Percentiles rank a stretch among this genome's conserved stretches.
These are phyloP conservation scores for Ophiobolus disseminans DNA, from an alignment of 2,329 filamentous ascomycete genomes.

Conservation along the genomic window DNA sequence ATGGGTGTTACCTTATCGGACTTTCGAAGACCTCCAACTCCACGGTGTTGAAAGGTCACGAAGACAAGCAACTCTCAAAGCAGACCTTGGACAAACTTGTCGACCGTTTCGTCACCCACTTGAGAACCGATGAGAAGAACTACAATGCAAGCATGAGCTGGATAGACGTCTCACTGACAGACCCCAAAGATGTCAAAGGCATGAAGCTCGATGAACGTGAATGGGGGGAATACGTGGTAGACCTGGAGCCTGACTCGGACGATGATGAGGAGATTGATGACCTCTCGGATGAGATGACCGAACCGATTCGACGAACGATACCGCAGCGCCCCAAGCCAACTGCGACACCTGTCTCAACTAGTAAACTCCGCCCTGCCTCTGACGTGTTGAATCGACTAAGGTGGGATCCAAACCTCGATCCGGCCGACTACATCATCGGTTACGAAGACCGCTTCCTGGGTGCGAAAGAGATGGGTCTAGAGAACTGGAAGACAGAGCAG, in stretches of 20 bases:
- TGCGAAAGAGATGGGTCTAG: slow-evolving; percentile 55
- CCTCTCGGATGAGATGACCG: slow-evolving; percentile 15
- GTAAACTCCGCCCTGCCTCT: slow-evolving; percentile 46
- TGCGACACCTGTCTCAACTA: slow-evolving; percentile 28
- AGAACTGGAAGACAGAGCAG: slow-evolving; percentile 61
- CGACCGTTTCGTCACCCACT: slow-evolving; percentile 44
- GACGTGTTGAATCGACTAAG: slow-evolving; percentile 59
- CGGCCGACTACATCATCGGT: slow-evolving; percentile 58
- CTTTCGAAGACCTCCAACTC: slow-evolving; percentile 44
- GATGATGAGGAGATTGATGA: slow-evolving; percentile 38
- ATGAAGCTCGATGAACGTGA: slow-evolving; percentile 57
- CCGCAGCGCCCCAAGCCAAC: slow-evolving; percentile 24
- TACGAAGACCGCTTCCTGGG: slow-evolving; percentile 63
- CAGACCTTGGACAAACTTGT: slow-evolving; percentile 52
- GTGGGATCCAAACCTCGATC: slow-evolving; percentile 57
- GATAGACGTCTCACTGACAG: slow-evolving; percentile 43
- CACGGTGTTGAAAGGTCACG: slow-evolving; percentile 5
- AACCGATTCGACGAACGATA: slow-evolving; percentile 19
- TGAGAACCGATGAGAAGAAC: slow-evolving; percentile 43
- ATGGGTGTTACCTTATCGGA: slow-evolving; percentile 69
- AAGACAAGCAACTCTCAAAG: slow-evolving; percentile 54
- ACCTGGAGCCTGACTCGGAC: slow-evolving; percentile 50
- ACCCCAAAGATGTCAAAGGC: slow-evolving; percentile 44
- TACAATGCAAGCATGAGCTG: slow-evolving; percentile 46
- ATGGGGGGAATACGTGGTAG: slow-evolving; percentile 58